Base-by-base conservation (phyloP, 805 yeast genomes). In the Sugiyamaella marilandica region DNA sequence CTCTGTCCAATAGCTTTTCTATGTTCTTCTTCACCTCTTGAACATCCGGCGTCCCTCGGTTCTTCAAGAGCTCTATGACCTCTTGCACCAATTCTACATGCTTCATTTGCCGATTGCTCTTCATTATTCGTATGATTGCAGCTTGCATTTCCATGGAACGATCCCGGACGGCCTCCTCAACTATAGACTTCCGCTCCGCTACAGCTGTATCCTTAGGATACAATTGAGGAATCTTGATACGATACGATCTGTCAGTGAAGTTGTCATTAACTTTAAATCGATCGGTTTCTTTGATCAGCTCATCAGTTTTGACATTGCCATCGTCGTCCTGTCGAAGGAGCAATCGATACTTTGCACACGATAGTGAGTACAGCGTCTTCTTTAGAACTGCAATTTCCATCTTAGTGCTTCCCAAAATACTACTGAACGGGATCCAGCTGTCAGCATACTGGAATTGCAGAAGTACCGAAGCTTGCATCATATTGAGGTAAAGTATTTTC, bases 141-240 rank as follows among this genome's bases (percentile, higher is more conserved):
- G 70, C 71, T 50, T 64, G 69, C 29, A 65, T 59, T 53, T 68
- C 71, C 58, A 57, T 61, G 36, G 57, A 60, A 5, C 71, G 60
- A 46, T 68, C 71, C 1, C 64, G 59, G 14, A 45, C 47, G 18
- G 66, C 65, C 45, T 59, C 58, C 24, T 59, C 61, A 34, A 53
- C 62, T 10, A 55, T 55, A 26, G 13, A 33, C 54, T 51, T 43
- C 19, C 18, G 36, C 24, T 41, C 53, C 10, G 50, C 34, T 7
- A 45, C 32, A 18, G 47, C 11, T 11, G 45, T 18, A 41, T 21
- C 33, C 8, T 11, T 26, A 50, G 63, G 19, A 34, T 34, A 14
- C 5, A 61, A 52, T 54, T 63, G 67, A 24, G 58, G 59, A 34
- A 66, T 59, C 41, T 62, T 62, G 16, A 66, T 44, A 21, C 62